These are phyloP conservation scores for Dictyophora rubrovolvata DNA, from an alignment of 768 basidiomycete species.

Conservation along the genomic window DNA sequence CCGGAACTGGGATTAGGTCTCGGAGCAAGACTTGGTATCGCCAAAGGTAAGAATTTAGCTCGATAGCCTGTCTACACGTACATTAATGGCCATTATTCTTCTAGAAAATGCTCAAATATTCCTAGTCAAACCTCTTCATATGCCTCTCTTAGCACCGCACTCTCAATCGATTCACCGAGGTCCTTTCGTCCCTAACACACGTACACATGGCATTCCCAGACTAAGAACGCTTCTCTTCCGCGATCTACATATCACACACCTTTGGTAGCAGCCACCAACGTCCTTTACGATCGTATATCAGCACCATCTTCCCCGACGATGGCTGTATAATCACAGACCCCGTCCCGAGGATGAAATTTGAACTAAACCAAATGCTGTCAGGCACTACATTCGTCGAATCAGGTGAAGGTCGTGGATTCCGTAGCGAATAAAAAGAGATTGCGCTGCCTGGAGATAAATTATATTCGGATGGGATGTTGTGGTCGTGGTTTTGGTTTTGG, in stretches of 20 bases:
- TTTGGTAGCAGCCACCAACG: slow-evolving; percentile 49
- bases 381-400: slow-evolving; percentile 34
- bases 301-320: slow-evolving; percentile 41
- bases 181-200: slow-evolving; percentile 46
- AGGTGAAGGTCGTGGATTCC: slow-evolving; percentile 20
- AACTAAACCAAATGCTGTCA: slow-evolving; percentile 35
- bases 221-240: not conserved
- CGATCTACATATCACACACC: not conserved
- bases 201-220: not conserved
- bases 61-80: slow-evolving; percentile 40
- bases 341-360: slow-evolving; percentile 47
- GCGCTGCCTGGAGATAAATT: not conserved
- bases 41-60: slow-evolving; percentile 36
- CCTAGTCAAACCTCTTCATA: slow-evolving; percentile 49
- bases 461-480: not conserved
- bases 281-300: slow-evolving; percentile 32
- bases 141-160: slow-evolving; percentile 51
- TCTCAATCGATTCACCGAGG: slow-evolving; percentile 49
- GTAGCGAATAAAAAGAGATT: not conserved
- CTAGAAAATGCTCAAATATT: not conserved
- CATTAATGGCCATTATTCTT: not conserved
- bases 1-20: slow-evolving; percentile 20
- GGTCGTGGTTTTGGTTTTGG: no score
- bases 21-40: slow-evolving; percentile 32
- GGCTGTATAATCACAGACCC: slow-evolving; percentile 58